phyloP scores from a whole-genome alignment of 768 basidiomycete genomes.

The Phylloporus sp. region DNA sequence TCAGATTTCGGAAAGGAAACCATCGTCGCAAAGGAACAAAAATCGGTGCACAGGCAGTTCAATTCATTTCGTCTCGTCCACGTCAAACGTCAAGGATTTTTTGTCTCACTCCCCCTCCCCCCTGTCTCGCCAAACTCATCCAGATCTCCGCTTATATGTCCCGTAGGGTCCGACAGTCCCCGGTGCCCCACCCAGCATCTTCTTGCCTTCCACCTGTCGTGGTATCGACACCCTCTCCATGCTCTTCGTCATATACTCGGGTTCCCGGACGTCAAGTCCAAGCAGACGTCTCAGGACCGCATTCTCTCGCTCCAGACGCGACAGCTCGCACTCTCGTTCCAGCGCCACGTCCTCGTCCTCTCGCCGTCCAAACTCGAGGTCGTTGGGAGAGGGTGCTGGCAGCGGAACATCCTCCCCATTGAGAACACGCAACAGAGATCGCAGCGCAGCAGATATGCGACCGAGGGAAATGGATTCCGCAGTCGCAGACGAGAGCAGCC shows the following conservation, averaged over 20 bases:
- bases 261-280: slow-evolving; percentile 38
- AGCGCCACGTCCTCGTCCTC: slow-evolving; percentile 70
- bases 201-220: slow-evolving; percentile 17
- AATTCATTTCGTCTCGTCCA: slow-evolving; percentile 1
- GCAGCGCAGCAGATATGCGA: slow-evolving; percentile 64
- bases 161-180: slow-evolving; percentile 41
- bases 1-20: background rate
- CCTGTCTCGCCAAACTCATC: no score
- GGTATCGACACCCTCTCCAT: slow-evolving; percentile 11
- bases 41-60: no score
- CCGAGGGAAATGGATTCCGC: slow-evolving; percentile 63
- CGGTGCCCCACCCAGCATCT: slow-evolving; percentile 31
- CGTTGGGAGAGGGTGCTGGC: slow-evolving; percentile 1
- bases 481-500: slow-evolving; percentile 57
- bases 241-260: slow-evolving; percentile 4
- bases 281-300: slow-evolving; percentile 69
- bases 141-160: slow-evolving; percentile 35
- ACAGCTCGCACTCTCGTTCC: slow-evolving; percentile 87
- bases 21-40: no score
- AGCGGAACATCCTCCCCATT: slow-evolving; percentile 56
- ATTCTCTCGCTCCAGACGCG: slow-evolving; percentile 85
- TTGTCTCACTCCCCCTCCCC: no score
- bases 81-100: slow-evolving; percentile 18
- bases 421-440: slow-evolving; percentile 62
- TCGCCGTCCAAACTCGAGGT: slow-evolving; percentile 27